A percentile compares a stretch with the other conserved stretches of the same genome.
Conservation (phyloP, 2,329 filamentous ascomycete species). For the Colletotrichum coccodes region DNA sequence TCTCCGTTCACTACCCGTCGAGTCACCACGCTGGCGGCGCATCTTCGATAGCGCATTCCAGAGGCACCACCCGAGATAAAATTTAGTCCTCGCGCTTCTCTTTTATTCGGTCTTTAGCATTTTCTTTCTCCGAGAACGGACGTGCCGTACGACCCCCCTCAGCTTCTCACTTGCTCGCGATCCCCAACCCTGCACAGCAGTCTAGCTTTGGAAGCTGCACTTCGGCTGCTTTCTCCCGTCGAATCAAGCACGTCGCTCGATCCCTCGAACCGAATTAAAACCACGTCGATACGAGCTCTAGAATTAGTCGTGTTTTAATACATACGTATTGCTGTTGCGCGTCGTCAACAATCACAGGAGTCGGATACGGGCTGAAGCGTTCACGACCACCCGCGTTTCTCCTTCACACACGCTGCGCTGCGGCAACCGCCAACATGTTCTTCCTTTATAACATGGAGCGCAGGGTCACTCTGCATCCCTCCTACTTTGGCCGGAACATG, state of each 20-base stretch:
- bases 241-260: neutral
- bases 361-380: neutral
- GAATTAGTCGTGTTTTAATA: constrained; percentile 5
- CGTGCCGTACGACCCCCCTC: neutral
- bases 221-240: neutral
- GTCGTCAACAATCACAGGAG: neutral
- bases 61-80: neutral
- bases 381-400: neutral
- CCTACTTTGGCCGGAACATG: constrained; percentile 95
- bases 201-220: neutral
- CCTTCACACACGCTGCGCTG: neutral
- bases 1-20: constrained; percentile 26
- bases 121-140: neutral
- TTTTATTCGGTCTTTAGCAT: neutral
- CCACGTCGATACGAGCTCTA: neutral
- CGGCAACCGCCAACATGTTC: constrained; percentile 75
- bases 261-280: neutral
- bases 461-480: constrained; percentile 93
- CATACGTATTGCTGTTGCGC: neutral
- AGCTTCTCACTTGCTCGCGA: constrained; percentile 6
- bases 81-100: neutral
- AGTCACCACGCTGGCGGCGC: constrained; percentile 31
- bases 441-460: constrained; percentile 98
- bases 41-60: constrained; percentile 20
- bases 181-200: neutral